These are phyloP conservation scores for Pythium sukuiense DNA, from an alignment of 352 stramenopile genomes.

Conservation along the genomic window DNA sequence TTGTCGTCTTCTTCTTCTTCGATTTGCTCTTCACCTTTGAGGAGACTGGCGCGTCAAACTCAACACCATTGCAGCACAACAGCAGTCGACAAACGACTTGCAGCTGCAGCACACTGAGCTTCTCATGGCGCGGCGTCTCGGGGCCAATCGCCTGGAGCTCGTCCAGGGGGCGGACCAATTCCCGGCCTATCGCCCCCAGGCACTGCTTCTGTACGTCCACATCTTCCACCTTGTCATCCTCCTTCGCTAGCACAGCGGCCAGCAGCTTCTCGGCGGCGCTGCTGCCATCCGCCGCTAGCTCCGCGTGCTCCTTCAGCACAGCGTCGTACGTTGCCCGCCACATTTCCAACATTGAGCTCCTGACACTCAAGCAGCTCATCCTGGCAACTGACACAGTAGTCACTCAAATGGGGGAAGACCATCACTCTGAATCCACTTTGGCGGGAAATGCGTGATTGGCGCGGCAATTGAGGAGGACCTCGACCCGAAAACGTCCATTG, in stretches of 20 bases:
- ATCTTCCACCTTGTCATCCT: neutral
- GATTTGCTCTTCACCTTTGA: slow-evolving; percentile 6
- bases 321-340: slow-evolving; percentile 29
- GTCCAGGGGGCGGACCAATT: slow-evolving; percentile 15
- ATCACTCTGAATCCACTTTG: slow-evolving; percentile 8
- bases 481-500: neutral
- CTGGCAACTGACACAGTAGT: slow-evolving; percentile 1
- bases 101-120: slow-evolving; percentile 61
- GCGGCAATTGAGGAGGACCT: neutral
- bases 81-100: slow-evolving; percentile 64
- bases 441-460: slow-evolving; percentile 5
- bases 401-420: slow-evolving; percentile 7
- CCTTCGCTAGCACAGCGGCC: neutral
- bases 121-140: slow-evolving; percentile 31
- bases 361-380: slow-evolving; percentile 2
- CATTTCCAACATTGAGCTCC: slow-evolving; percentile 3
- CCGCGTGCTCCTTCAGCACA: slow-evolving; percentile 5
- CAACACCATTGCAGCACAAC: slow-evolving; percentile 31
- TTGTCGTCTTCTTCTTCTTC: slow-evolving; percentile 37
- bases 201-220: slow-evolving; percentile 2
- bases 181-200: slow-evolving; percentile 19
- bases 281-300: neutral
- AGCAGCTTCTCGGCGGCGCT: slow-evolving; percentile 22
- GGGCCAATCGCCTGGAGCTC: slow-evolving; percentile 21
- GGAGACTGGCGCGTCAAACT: slow-evolving; percentile 4